These are phyloP conservation scores for Saccharomycopsis sp. DNA, from an alignment of 805 yeast species.

Conservation along the genomic window DNA sequence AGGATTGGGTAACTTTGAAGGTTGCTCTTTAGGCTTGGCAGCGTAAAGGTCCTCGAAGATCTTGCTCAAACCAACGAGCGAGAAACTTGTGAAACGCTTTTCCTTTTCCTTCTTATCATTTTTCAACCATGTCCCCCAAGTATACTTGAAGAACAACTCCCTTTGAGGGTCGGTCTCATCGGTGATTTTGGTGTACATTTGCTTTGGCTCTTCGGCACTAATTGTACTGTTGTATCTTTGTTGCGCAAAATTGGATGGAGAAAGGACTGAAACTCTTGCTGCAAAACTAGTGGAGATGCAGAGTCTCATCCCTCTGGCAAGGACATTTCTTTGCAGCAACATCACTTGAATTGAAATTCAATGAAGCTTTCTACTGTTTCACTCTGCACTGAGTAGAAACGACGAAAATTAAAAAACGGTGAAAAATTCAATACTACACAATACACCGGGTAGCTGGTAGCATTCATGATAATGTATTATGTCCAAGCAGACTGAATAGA, in stretches of 20 bases:
- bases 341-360: no score
- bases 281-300: no score
- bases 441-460: no score
- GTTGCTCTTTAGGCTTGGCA: constrained; percentile 23
- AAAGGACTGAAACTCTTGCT: no score
- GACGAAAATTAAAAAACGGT: no score
- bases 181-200: constrained; percentile 40
- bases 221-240: constrained; percentile 13
- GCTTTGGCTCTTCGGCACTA: constrained; percentile 30
- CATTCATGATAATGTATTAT: no score
- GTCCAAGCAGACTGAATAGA: no score
- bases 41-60: constrained; percentile 38
- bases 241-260: background rate
- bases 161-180: constrained; percentile 61
- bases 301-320: no score
- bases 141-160: constrained; percentile 68
- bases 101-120: constrained; percentile 69
- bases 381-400: no score
- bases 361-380: no score
- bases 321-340: no score
- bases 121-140: constrained; percentile 93
- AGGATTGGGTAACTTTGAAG: constrained; percentile 27
- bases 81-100: constrained; percentile 71
- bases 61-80: constrained; percentile 63
- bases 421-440: no score